Evolutionary conservation across 139 green algal species (phyloP).

Genomic region (Microglena sp.): DNA sequence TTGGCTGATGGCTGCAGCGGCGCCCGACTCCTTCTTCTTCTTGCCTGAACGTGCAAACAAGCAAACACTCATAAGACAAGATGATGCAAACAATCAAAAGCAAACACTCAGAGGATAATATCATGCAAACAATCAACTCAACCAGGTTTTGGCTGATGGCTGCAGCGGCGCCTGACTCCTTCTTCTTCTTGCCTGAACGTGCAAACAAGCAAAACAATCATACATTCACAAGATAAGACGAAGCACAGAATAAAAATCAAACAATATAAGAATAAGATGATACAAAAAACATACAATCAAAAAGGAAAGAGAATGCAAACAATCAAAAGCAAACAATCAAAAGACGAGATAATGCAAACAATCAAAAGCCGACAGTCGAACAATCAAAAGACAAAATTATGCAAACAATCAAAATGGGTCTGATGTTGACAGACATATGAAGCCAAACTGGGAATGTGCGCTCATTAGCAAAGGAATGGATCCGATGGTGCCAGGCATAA

Average conservation of each 20-base stretch:
- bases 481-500: too few relatives aligned
- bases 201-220: not conserved
- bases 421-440: slow-evolving; percentile 59
- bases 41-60: slow-evolving; percentile 7
- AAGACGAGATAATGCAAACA: too few relatives aligned
- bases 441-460: slow-evolving; percentile 93
- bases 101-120: too few relatives aligned
- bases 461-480: slow-evolving; percentile 97
- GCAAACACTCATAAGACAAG: too few relatives aligned
- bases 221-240: too few relatives aligned
- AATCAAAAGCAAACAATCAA: too few relatives aligned
- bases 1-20: slow-evolving; percentile 12
- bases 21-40: not conserved
- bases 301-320: too few relatives aligned
- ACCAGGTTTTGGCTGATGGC: slow-evolving; percentile 39
- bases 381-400: not conserved
- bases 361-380: too few relatives aligned
- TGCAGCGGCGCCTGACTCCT: not conserved
- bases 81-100: not conserved
- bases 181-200: slow-evolving; percentile 4
- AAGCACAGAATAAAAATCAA: not conserved
- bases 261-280: too few relatives aligned
- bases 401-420: not conserved
- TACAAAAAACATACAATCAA: too few relatives aligned
- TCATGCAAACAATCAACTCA: slow-evolving; percentile 77